phyloP scores from a whole-genome alignment of 1,284 basidiomycete species.

The Laetiporus sulphureus region DNA sequence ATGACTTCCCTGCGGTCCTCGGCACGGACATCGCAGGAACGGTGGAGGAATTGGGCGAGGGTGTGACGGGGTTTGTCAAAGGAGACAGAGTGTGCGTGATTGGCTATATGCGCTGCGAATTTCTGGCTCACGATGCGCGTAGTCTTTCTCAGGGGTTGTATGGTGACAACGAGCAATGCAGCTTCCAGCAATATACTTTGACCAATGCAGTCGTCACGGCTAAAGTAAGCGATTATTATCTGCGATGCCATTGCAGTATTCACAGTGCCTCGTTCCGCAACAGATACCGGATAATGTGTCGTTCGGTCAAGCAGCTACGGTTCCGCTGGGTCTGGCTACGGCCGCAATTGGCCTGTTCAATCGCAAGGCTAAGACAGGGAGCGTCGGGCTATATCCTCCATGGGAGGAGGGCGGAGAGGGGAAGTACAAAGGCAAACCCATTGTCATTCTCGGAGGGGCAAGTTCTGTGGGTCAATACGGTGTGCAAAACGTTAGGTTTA shows the following conservation, averaged over 20 bases:
- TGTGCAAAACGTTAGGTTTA: conserved; percentile 7
- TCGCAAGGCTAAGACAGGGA: conserved; percentile 16
- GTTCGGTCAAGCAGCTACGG: conserved; percentile 30
- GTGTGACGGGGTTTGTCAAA: conserved; percentile 32
- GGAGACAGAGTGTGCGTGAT: conserved; percentile 40
- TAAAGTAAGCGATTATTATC: conserved; percentile 11
- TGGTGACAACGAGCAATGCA: conserved; percentile 8
- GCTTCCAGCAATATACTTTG: conserved; percentile 23
- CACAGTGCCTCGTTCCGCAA: too few species aligned
- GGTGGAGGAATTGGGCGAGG: conserved; percentile 38
- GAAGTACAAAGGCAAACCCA: conserved; percentile 29
- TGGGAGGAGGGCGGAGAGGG: conserved; percentile 26
- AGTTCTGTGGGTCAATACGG: conserved; percentile 31
- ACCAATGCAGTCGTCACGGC: conserved; percentile 16
- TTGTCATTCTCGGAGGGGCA: conserved; percentile 31
- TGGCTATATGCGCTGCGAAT: neutral
- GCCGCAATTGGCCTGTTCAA: conserved; percentile 35
- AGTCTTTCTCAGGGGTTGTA: conserved; percentile 1
- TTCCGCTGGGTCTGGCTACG: conserved; percentile 33
- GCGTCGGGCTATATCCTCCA: conserved; percentile 25
- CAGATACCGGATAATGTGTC: conserved; percentile 24
- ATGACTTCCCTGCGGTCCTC: conserved; percentile 30
- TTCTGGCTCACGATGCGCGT: neutral
- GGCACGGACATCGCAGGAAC: conserved; percentile 44
- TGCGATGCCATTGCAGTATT: conserved; percentile 11